phyloP scores from a whole-genome alignment of 371 early-diverging fungal genomes.

The Encephalitozoon cuniculi region DNA sequence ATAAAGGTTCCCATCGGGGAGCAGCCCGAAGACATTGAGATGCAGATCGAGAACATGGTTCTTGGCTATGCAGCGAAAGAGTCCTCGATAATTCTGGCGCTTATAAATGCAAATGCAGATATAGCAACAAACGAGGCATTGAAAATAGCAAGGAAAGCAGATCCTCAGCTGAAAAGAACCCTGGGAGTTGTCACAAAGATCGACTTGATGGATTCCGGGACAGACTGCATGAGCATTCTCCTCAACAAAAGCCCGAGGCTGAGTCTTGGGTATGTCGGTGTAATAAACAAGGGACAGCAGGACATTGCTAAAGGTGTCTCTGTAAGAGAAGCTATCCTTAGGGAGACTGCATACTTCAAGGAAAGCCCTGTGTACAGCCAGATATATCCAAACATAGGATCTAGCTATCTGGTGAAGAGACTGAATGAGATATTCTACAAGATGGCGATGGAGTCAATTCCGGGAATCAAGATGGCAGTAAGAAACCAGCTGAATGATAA shows the following conservation, averaged over 20 bases:
- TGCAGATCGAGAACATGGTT: conserved; percentile 79
- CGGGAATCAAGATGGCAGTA: conserved; percentile 9
- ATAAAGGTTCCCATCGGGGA: conserved; percentile 73
- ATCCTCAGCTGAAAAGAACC: conserved; percentile 81
- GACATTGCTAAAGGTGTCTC: conserved; percentile 49
- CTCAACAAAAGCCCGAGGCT: conserved; percentile 79
- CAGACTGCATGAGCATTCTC: conserved; percentile 62
- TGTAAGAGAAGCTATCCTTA: conserved; percentile 10
- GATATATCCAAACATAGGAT: conserved; percentile 11
- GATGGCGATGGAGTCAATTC: conserved; percentile 7
- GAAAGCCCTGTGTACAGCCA: neutral
- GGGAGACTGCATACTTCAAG: conserved; percentile 38
- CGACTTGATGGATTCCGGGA: conserved; percentile 84
- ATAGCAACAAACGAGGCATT: conserved; percentile 93
- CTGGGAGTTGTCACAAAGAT: conserved; percentile 96
- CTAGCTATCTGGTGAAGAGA: neutral
- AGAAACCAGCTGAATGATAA: conserved; percentile 6
- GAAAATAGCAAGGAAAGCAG: conserved; percentile 78
- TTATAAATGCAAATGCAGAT: conserved; percentile 92
- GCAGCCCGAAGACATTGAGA: conserved; percentile 80
- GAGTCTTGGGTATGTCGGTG: conserved; percentile 88
- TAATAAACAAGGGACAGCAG: conserved; percentile 78
- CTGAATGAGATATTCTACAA: conserved; percentile 15
- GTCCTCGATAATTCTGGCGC: conserved; percentile 82
- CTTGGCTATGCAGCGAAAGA: conserved; percentile 78